A percentile compares a stretch with the other conserved stretches of the same genome.
Evolutionary conservation across 139 green algal species (phyloP).

Genomic region (Tetraselmis chui): DNA sequence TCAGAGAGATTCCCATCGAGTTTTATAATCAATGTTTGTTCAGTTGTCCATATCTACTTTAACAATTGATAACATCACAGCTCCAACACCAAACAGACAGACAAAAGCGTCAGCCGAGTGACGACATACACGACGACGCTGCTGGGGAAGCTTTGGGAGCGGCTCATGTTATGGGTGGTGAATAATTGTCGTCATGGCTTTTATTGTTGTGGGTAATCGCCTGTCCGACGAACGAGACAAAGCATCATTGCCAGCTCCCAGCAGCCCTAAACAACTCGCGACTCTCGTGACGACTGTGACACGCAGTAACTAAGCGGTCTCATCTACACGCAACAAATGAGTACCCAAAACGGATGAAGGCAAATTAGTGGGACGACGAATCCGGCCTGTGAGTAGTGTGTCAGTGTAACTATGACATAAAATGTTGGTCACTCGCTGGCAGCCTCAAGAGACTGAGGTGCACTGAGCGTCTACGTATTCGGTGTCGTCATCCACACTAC

Average conservation of each 20-base stretch:
- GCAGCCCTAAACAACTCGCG: too few relatives aligned
- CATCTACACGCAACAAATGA: too few relatives aligned
- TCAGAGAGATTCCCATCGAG: not conserved
- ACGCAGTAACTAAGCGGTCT: too few relatives aligned
- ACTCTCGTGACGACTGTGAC: too few relatives aligned
- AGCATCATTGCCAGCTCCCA: not conserved
- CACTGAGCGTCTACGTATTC: not conserved
- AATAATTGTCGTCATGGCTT: not conserved
- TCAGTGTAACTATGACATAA: not conserved
- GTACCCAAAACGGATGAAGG: too few relatives aligned
- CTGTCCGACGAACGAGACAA: not conserved
- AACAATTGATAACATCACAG: not conserved
- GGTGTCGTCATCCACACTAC: not conserved
- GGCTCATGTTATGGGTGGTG: not conserved
- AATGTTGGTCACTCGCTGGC: not conserved
- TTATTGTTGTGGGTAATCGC: not conserved
- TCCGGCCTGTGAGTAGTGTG: not conserved
- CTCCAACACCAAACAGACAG: not conserved
- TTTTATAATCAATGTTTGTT: not conserved
- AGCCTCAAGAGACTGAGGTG: not conserved
- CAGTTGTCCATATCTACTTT: conserved; percentile 1
- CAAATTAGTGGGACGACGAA: too few relatives aligned
- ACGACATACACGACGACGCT: not conserved
- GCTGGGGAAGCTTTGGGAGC: not conserved
- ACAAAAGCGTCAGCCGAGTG: too few relatives aligned